Conservation (phyloP, 2,329 filamentous ascomycete species). For the Alternaria atra region DNA sequence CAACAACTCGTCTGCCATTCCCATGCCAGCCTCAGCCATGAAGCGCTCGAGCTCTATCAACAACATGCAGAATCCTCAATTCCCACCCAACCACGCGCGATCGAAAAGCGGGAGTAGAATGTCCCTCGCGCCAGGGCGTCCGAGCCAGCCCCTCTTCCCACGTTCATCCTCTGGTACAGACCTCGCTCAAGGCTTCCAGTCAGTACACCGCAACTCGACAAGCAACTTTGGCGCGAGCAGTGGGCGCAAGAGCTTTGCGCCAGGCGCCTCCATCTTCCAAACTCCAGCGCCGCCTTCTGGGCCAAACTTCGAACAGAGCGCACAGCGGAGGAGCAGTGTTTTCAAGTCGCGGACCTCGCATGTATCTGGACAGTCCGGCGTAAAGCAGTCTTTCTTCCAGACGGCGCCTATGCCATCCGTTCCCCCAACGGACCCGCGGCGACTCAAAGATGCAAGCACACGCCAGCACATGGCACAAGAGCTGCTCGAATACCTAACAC, state of each 20-base stretch:
- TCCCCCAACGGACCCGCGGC: conserved; percentile 85
- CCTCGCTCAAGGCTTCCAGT: conserved; percentile 82
- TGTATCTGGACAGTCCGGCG: conserved; percentile 70
- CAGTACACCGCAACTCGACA: conserved; percentile 84
- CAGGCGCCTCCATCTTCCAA: conserved; percentile 59
- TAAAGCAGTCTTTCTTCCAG: conserved; percentile 93
- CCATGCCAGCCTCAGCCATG: conserved; percentile 90
- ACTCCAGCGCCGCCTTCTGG: conserved; percentile 57
- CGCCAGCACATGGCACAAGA: conserved; percentile 87
- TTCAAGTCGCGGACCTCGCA: conserved; percentile 66
- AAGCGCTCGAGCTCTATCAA: conserved; percentile 88
- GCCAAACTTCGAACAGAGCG: conserved; percentile 63
- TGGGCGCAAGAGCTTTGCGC: conserved; percentile 75
- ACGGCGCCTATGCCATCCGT: conserved; percentile 83
- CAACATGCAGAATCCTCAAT: conserved; percentile 64
- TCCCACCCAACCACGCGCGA: conserved; percentile 73
- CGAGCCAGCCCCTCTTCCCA: conserved; percentile 86
- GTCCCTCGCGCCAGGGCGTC: conserved; percentile 81
- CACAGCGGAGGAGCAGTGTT: conserved; percentile 78
- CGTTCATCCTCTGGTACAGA: conserved; percentile 85
- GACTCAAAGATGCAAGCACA: conserved; percentile 81
- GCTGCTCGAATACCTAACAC: conserved; percentile 87
- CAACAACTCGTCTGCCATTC: conserved; percentile 79
- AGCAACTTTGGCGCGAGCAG: conserved; percentile 68
- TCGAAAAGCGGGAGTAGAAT: conserved; percentile 84